These are phyloP conservation scores for Mortierella sp. DNA, from an alignment of 371 early-diverging fungal genomes.

Conservation along the genomic window DNA sequence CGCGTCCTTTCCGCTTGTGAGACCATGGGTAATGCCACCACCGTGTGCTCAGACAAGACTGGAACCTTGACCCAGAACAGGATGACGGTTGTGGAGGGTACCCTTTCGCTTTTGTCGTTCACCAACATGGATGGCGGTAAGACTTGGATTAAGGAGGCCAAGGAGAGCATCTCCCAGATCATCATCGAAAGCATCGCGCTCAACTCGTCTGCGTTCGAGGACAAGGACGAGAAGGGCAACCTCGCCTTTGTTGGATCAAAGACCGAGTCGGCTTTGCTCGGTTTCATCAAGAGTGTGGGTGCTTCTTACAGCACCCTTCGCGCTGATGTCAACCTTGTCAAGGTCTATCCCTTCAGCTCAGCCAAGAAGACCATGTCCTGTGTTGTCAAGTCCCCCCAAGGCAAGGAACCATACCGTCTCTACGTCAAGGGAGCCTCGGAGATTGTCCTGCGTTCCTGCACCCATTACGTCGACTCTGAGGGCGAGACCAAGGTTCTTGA, in stretches of 20 bases:
- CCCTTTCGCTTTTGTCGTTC: slow-evolving; percentile 65
- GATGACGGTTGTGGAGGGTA: slow-evolving; percentile 92
- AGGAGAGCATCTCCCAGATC: slow-evolving; percentile 53
- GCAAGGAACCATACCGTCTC: slow-evolving; percentile 65
- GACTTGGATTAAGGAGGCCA: slow-evolving; percentile 61
- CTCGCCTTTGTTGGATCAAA: slow-evolving; percentile 89
- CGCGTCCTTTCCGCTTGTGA: slow-evolving; percentile 96
- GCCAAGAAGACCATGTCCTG: slow-evolving; percentile 88
- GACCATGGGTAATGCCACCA: slow-evolving; percentile 98
- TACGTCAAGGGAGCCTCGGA: slow-evolving; percentile 91
- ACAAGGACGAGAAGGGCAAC: slow-evolving; percentile 80
- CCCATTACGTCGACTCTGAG: slow-evolving; percentile 67
- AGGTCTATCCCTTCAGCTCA: slow-evolving; percentile 87
- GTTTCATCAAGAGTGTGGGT: slow-evolving; percentile 74
- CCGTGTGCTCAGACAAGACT: slow-evolving; percentile 98
- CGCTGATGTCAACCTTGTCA: slow-evolving; percentile 65
- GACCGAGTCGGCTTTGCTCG: slow-evolving; percentile 94
- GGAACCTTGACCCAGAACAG: slow-evolving; percentile 96
- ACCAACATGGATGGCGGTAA: slow-evolving; percentile 50
- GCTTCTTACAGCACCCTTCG: slow-evolving; percentile 74
- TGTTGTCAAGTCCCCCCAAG: slow-evolving; percentile 61
- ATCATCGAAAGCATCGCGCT: slow-evolving; percentile 78
- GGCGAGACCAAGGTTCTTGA: slow-evolving; percentile 70
- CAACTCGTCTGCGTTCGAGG: slow-evolving; percentile 94
- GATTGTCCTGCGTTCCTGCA: slow-evolving; percentile 78